Conservation (phyloP, 371 early-diverging fungal species). For the Mortierella sp. region DNA sequence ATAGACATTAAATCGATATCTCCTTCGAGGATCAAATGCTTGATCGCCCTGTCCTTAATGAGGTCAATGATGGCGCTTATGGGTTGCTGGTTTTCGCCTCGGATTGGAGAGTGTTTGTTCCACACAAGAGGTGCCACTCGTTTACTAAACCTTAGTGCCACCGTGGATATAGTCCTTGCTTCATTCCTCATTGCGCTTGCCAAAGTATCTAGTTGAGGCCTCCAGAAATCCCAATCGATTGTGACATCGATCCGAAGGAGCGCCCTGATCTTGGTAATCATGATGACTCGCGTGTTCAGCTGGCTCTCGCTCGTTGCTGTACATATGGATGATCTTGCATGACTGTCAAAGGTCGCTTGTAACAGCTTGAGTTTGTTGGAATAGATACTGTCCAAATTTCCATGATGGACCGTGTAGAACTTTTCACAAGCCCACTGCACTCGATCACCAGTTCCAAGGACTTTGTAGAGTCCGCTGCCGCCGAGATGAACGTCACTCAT, state of each 20-base stretch:
- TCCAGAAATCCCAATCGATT: constrained; percentile 31
- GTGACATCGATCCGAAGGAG: constrained; percentile 38
- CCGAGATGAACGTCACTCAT: constrained; percentile 14
- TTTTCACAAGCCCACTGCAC: constrained; percentile 40
- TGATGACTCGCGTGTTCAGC: constrained; percentile 18
- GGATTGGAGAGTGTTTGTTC: constrained; percentile 11
- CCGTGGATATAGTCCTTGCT: constrained; percentile 13
- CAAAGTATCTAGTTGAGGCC: constrained; percentile 11
- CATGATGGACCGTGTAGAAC: constrained; percentile 13
- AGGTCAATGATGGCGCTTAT: constrained; percentile 30
- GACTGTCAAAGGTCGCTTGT: constrained; percentile 13
- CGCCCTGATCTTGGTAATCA: constrained; percentile 16
- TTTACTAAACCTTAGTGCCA: constrained; percentile 20
- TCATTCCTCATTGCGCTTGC: constrained; percentile 9
- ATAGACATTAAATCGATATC: constrained; percentile 37
- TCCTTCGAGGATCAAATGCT: constrained; percentile 34
- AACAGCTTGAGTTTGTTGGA: constrained; percentile 15
- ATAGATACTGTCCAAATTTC: constrained; percentile 23
- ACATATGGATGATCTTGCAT: constrained; percentile 12
- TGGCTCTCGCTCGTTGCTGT: constrained; percentile 9
- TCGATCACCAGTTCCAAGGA: not conserved
- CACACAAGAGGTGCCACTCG: constrained; percentile 21
- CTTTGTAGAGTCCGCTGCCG: constrained; percentile 33
- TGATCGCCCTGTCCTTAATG: constrained; percentile 30
- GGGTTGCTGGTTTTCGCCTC: constrained; percentile 22